Base-by-base conservation (phyloP, 2,329 filamentous ascomycete species). In the Alternaria brassicicola region DNA sequence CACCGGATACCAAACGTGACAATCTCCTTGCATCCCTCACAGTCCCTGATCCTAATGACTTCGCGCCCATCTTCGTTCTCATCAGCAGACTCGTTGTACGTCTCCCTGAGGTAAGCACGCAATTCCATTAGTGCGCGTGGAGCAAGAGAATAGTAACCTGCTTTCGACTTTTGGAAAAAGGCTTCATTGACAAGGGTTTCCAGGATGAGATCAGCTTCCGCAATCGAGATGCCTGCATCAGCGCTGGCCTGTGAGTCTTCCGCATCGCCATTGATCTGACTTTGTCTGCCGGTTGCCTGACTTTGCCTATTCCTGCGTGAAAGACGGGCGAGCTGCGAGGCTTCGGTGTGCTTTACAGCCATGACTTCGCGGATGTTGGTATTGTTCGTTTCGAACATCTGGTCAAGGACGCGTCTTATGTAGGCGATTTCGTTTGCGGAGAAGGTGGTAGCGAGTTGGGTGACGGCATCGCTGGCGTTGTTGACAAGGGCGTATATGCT, bases 301-400 rank as follows among this genome's bases (percentile, higher is more conserved):
- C 42, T 73, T 65, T 73, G 69, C 17, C 67, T 42, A 17, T 57
- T 69, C 2, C 66, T 57, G 15, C 71, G 64, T 0, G 79, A 69
- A 4, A 74, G 76, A 65, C 83, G 85, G 2, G 82, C 81, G 4
- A 96, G 79, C 66, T 91, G 88, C 52, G 90, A 82, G 3, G 93
- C 93, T 70, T 97, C 88, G 75, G 92, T 92, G 42, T 86, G 85
- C 12, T 87, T 90, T 3, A 98, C 81, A 3, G 91, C 93, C 85
- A 97, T 89, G 25, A 92, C 85, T 78, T 99, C 94, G 70, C 88
- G 86, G n/a, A 87, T 83, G 8, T 82, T 84, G 0, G 88, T 92
- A 73, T 98, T 98, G 80, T 92, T 88, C 19, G 86, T 89, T 63
- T 96, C 92, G 73, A 98, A 99, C 86, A 99, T 96, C 67, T 86